These are phyloP conservation scores for Fusarium kyushuense DNA, from an alignment of 2,329 filamentous ascomycete genomes.

Conservation along the genomic window DNA sequence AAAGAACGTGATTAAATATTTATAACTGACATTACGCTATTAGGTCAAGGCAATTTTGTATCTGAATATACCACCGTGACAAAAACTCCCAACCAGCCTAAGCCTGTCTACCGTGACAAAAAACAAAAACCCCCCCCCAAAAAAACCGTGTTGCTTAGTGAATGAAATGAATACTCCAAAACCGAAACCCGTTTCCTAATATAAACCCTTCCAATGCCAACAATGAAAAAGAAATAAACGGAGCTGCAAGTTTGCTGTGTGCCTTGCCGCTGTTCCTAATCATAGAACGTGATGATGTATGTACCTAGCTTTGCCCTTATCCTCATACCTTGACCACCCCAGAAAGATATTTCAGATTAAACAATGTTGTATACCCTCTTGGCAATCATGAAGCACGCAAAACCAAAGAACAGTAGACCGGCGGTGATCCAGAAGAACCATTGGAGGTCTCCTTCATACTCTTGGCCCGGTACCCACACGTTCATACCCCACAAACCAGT, in stretches of 20 bases:
- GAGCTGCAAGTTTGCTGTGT: constrained; percentile 25
- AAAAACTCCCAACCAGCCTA: constrained; percentile 5
- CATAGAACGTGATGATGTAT: constrained; percentile 13
- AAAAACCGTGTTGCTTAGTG: constrained; percentile 19
- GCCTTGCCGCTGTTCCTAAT: constrained; percentile 3
- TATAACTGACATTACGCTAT: not conserved
- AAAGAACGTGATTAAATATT: not conserved
- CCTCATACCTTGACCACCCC: not conserved
- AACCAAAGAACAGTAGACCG: constrained; percentile 81
- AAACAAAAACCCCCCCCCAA: too few species aligned
- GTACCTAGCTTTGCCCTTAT: not conserved
- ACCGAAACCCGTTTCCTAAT: constrained; percentile 1
- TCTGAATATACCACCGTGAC: not conserved
- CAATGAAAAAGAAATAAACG: constrained; percentile 11
- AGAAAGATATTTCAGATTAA: constrained; percentile 51
- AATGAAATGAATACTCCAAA: constrained; percentile 2
- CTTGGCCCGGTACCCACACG: constrained; percentile 93
- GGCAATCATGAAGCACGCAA: constrained; percentile 82
- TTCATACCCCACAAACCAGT: constrained; percentile 99
- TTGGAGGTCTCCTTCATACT: constrained; percentile 76
- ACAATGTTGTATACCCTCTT: constrained; percentile 88
- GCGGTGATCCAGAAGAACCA: constrained; percentile 84
- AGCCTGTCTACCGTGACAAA: constrained; percentile 23
- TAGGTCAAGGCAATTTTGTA: constrained; percentile 19
- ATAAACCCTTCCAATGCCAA: constrained; percentile 5